Evolutionary conservation across 495 filamentous ascomycete genomes (phyloP), one percentile per base, ranked within the genome.

Genomic region (Penicillium bialowiezense): DNA sequence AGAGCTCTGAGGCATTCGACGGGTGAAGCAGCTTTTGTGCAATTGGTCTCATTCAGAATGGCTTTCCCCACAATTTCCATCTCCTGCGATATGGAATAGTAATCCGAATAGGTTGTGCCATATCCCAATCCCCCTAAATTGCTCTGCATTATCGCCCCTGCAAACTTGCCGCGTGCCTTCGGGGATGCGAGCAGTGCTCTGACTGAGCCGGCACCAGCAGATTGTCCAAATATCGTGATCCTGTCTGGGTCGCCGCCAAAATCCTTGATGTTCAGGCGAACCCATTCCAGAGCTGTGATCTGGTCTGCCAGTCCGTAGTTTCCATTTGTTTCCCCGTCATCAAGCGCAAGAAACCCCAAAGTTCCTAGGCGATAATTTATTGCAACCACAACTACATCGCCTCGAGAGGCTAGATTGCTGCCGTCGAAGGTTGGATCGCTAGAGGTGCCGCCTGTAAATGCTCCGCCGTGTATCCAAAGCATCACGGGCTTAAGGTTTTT

Each of bases 161-260:
- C 59, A 53, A 65, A 70, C 47, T 70, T 70, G 1, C 69, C 69
- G 29, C 69, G 65, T 8, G 73, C 67, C 24, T 52, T 47, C 3
- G 57, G 50, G 5, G 62, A 65, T 15, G 58, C 58, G 8, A 67
- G 48, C n/a, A 67, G 36, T 5, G 58, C 63, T 15, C 61, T 46
- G 1, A 81, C 74, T 9, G 75, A 76, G 10, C 70, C 78, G 18
- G 67, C 66, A 10, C 66, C 67, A 9, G 82, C 76, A 26, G 68
- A 75, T 52, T 83, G 71, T 19, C 81, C 83, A 54, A 76, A 78
- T 24, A 84, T 69, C 3, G 70, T 74, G 20, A 85, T 77, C 51
- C 75, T 76, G 31, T 69, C 63, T 1, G 84, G 36, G 45, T 78
- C 72, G 12, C 75, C 75, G 17, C 75, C 72, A 41, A 78, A 77